Conservation (phyloP, 2,329 filamentous ascomycete genomes). For the Aspergillus piperis region DNA sequence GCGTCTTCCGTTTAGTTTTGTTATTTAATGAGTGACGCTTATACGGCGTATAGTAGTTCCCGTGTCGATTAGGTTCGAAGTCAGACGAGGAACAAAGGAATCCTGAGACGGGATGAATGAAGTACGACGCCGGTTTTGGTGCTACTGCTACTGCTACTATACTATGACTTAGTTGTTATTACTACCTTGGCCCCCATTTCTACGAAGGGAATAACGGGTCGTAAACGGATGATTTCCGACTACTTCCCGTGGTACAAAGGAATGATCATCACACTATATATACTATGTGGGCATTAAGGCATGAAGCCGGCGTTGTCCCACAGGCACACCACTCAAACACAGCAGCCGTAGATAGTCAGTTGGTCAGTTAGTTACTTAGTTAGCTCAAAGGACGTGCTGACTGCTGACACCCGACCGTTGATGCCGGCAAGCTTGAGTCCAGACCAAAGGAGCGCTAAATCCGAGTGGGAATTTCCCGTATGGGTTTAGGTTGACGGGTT, state of each 20-base stretch:
- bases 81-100: neutral
- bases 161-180: no score
- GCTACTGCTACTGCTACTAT: neutral
- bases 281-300: neutral
- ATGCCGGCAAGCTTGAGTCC: constrained; percentile 5
- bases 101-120: neutral
- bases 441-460: neutral
- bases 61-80: constrained; percentile 11
- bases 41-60: neutral
- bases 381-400: neutral
- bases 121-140: neutral
- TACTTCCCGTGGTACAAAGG: neutral
- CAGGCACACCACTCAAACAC: neutral
- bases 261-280: neutral
- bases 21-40: neutral
- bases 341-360: neutral
- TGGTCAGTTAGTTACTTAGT: neutral
- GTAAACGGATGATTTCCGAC: neutral
- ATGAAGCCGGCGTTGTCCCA: neutral
- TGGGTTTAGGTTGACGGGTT: neutral
- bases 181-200: neutral
- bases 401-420: constrained; percentile 13
- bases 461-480: neutral
- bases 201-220: neutral
- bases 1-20: neutral